Conservation (phyloP, 2,329 filamentous ascomycete genomes). For the Cladosporium sp. region DNA sequence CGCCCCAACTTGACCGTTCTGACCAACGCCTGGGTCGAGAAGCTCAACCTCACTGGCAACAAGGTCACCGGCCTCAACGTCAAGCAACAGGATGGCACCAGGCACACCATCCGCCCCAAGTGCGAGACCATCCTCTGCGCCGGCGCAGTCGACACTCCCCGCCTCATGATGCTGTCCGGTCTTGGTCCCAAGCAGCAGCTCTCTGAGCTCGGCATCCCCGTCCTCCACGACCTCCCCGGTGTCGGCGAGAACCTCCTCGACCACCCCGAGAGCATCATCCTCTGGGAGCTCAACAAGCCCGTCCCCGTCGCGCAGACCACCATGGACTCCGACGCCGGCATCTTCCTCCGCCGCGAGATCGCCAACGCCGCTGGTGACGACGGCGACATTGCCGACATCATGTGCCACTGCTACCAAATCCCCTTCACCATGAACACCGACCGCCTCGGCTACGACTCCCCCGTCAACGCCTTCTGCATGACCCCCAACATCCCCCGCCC, state of each 20-base stretch:
- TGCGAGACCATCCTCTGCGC: constrained; percentile 76
- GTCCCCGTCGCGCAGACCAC: constrained; percentile 77
- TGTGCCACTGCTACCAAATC: constrained; percentile 98
- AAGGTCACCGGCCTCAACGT: constrained; percentile 71
- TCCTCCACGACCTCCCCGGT: constrained; percentile 57
- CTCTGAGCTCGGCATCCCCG: constrained; percentile 44
- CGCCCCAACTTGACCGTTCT: constrained; percentile 80
- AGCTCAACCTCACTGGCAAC: constrained; percentile 67
- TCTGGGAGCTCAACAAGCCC: constrained; percentile 76
- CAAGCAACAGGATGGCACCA: constrained; percentile 57
- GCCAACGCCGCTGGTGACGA: constrained; percentile 66
- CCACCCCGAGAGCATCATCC: constrained; percentile 63
- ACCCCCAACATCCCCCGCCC: constrained; percentile 86
- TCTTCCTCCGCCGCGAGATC: constrained; percentile 77
- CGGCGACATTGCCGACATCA: constrained; percentile 74
- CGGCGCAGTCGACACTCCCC: constrained; percentile 76
- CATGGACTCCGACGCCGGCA: constrained; percentile 85
- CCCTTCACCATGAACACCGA: constrained; percentile 84
- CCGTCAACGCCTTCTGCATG: constrained; percentile 83
- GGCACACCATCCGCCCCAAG: constrained; percentile 56
- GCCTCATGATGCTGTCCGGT: constrained; percentile 54
- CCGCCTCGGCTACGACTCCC: constrained; percentile 67
- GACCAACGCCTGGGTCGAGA: constrained; percentile 83
- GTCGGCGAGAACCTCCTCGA: constrained; percentile 62
- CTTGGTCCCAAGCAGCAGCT: constrained; percentile 48